Evolutionary conservation across 306 rosid genomes (phyloP).

Genomic region (Vachellia pachyceras): DNA sequence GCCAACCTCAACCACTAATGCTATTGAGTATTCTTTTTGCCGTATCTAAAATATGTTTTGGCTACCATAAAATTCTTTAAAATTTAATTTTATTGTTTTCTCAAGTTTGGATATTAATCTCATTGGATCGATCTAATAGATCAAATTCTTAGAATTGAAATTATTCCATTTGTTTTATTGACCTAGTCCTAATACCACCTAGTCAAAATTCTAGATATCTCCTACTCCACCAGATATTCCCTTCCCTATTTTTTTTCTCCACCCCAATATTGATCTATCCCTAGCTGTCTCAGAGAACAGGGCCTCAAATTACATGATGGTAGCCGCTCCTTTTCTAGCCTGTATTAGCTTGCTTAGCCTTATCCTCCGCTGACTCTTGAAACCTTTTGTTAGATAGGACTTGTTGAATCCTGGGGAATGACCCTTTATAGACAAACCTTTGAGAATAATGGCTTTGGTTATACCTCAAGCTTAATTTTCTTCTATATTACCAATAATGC

Average conservation of each 20-base stretch:
- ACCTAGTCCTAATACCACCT: not conserved
- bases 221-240: no score
- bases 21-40: not conserved
- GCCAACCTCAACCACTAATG: not conserved
- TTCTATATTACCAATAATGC: not conserved
- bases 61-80: not conserved
- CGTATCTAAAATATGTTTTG: not conserved
- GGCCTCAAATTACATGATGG: not conserved
- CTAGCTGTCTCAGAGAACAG: not conserved
- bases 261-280: not conserved
- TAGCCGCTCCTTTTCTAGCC: not conserved
- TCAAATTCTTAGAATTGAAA: not conserved
- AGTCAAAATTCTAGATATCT: no score
- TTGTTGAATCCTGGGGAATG: not conserved
- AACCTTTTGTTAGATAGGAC: not conserved
- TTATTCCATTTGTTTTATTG: not conserved
- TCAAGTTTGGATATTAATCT: not conserved
- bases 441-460: not conserved
- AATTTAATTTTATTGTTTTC: not conserved
- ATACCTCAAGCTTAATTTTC: not conserved
- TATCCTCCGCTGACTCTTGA: not conserved
- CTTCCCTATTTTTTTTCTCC: not conserved
- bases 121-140: no score
- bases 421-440: not conserved
- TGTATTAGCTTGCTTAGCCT: not conserved